Evolutionary conservation across 805 yeast species (phyloP).

Genomic region (Sugiyamaella qingdaonensis): DNA sequence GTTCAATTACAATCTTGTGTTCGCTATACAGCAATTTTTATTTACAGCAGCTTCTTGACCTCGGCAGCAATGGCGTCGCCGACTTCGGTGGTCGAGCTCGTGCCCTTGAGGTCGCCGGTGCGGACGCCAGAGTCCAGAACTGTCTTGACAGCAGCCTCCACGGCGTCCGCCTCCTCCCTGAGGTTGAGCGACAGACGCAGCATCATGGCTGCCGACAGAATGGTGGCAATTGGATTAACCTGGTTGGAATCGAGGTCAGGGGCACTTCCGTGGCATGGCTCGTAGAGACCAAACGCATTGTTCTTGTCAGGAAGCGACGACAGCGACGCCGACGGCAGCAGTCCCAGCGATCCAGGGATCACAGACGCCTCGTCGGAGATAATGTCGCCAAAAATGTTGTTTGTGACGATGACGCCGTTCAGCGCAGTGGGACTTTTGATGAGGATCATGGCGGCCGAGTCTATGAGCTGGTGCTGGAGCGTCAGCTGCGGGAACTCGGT

Average conservation of each 20-base stretch:
- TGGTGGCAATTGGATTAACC: slow-evolving; percentile 95
- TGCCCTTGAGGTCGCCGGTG: slow-evolving; percentile 89
- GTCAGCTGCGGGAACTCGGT: slow-evolving; percentile 87
- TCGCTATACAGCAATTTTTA: not conserved
- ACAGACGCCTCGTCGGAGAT: slow-evolving; percentile 97
- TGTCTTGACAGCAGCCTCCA: slow-evolving; percentile 80
- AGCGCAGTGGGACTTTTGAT: slow-evolving; percentile 86
- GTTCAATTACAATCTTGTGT: not conserved
- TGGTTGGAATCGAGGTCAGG: slow-evolving; percentile 85
- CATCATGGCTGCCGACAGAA: slow-evolving; percentile 97
- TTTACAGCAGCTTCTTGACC: slow-evolving; percentile 50
- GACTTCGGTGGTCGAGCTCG: slow-evolving; percentile 79
- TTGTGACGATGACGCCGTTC: slow-evolving; percentile 89
- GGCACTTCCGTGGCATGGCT: slow-evolving; percentile 98
- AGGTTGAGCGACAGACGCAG: slow-evolving; percentile 82
- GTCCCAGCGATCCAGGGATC: slow-evolving; percentile 95
- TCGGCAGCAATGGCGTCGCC: slow-evolving; percentile 88
- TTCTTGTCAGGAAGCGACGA: slow-evolving; percentile 96
- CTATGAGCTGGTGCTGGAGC: slow-evolving; percentile 91
- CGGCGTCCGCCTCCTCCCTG: slow-evolving; percentile 77
- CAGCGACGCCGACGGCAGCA: slow-evolving; percentile 92
- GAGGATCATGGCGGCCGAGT: slow-evolving; percentile 97
- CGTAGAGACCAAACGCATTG: slow-evolving; percentile 91
- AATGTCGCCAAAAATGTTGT: slow-evolving; percentile 98
- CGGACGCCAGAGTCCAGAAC: slow-evolving; percentile 81